Conservation (phyloP, 768 basidiomycete genomes). For the Trametes coccinea region DNA sequence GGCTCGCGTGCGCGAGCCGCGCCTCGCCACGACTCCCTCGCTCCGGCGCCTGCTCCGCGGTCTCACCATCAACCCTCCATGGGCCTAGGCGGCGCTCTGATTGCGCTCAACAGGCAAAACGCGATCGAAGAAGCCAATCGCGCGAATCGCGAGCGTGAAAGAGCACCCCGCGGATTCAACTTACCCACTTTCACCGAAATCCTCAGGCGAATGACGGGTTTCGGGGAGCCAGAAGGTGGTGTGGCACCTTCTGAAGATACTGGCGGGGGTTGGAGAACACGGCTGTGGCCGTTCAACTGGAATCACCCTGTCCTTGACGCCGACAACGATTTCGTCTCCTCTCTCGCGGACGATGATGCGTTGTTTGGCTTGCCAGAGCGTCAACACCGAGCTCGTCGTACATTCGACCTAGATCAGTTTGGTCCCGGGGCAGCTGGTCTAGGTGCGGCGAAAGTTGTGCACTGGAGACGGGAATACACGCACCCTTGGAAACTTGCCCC, state of each 20-base stretch:
- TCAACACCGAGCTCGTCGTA: neutral
- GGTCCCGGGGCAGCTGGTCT: neutral
- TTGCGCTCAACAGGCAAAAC: conserved; percentile 42
- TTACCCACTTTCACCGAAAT: conserved; percentile 15
- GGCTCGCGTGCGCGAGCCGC: conserved; percentile 24
- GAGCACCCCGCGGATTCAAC: conserved; percentile 6
- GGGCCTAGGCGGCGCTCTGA: conserved; percentile 65
- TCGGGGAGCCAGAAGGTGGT: neutral
- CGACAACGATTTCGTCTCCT: neutral
- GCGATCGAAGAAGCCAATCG: conserved; percentile 16
- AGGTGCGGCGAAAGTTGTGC: conserved; percentile 1
- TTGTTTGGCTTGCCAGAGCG: conserved; percentile 12
- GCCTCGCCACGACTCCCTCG: conserved; percentile 26
- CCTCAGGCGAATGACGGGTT: conserved; percentile 6
- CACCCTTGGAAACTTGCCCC: conserved; percentile 56
- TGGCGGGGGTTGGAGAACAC: neutral
- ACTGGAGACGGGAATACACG: conserved; percentile 41
- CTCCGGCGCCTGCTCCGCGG: conserved; percentile 39
- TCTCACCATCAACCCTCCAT: conserved; percentile 61
- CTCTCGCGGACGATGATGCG: conserved; percentile 14
- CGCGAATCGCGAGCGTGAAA: conserved; percentile 12
- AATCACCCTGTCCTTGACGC: neutral
- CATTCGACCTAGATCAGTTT: neutral
- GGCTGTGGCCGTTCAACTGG: neutral
- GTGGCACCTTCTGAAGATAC: neutral